Conservation (phyloP, 2,329 filamentous ascomycete genomes). For the Venturia nashicola region DNA sequence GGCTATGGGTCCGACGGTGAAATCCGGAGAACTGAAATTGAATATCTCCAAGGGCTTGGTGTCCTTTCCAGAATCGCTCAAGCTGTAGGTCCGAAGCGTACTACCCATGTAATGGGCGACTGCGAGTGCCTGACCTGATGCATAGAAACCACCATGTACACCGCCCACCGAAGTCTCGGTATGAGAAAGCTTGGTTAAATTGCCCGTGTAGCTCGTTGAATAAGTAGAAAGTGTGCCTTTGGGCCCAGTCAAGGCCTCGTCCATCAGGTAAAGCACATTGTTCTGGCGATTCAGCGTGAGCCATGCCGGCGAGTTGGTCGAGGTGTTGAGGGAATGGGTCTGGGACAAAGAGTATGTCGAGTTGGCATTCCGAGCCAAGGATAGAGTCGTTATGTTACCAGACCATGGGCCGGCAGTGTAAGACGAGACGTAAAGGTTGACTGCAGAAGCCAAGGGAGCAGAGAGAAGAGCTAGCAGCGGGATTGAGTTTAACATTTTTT, state of each 20-base stretch:
- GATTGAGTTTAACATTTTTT: neutral
- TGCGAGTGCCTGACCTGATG: neutral
- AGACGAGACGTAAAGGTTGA: slow-evolving; percentile 31
- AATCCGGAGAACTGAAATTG: slow-evolving; percentile 23
- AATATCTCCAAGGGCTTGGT: slow-evolving; percentile 25
- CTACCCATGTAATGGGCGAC: neutral
- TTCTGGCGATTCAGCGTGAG: slow-evolving; percentile 42
- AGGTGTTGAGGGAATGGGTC: slow-evolving; percentile 25
- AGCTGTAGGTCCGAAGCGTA: neutral
- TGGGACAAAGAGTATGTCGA: slow-evolving; percentile 18
- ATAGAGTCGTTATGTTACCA: slow-evolving; percentile 27
- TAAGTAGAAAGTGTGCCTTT: slow-evolving; percentile 7
- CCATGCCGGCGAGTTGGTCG: slow-evolving; percentile 45
- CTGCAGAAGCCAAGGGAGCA: slow-evolving; percentile 13
- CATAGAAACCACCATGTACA: neutral
- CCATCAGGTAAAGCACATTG: slow-evolving; percentile 44
- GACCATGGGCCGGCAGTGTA: slow-evolving; percentile 24
- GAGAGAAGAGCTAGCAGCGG: neutral
- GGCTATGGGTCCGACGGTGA: slow-evolving; percentile 23
- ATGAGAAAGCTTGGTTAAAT: neutral
- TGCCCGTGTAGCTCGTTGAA: neutral
- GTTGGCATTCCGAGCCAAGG: slow-evolving; percentile 18
- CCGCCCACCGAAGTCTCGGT: neutral
- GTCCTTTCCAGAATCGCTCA: neutral
- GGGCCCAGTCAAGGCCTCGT: slow-evolving; percentile 31